Evolutionary conservation across 2,329 filamentous ascomycete species (phyloP).

Genomic region (Chalara sp.): DNA sequence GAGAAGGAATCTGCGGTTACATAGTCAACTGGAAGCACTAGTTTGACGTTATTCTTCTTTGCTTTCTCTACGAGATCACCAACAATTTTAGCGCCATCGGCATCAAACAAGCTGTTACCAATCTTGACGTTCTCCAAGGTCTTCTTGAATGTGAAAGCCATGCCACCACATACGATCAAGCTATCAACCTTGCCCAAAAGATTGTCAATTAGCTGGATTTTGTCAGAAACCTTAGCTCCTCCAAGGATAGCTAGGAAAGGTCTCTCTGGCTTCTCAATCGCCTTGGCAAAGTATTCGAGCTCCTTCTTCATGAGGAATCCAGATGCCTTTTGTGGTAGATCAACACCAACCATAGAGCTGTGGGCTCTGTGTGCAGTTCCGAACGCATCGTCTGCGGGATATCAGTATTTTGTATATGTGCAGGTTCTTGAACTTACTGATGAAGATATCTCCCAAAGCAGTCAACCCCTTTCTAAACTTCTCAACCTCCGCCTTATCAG

Average conservation of each 20-base stretch:
- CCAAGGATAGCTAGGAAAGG: constrained; percentile 98
- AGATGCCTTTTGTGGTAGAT: constrained; percentile 92
- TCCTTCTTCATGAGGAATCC: constrained; percentile 99
- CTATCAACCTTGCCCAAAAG: constrained; percentile 96
- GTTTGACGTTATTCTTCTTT: constrained; percentile 90
- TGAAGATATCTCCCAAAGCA: constrained; percentile 87
- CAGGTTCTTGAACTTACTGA: constrained; percentile 61
- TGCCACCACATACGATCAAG: constrained; percentile 92
- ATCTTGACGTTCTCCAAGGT: constrained; percentile 87
- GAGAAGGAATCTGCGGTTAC: constrained; percentile 93
- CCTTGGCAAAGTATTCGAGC: constrained; percentile 98
- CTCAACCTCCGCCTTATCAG: constrained; percentile 85
- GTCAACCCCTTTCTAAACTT: constrained; percentile 95
- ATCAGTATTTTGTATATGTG: constrained; percentile 9
- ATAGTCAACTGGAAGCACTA: constrained; percentile 92
- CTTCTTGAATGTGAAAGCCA: constrained; percentile 99
- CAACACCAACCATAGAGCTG: constrained; percentile 97
- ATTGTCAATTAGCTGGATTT: constrained; percentile 99
- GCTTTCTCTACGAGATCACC: constrained; percentile 86
- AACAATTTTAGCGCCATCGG: constrained; percentile 89
- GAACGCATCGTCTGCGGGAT: constrained; percentile 78
- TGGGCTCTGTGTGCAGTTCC: constrained; percentile 97
- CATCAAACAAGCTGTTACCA: constrained; percentile 86
- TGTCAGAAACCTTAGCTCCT: constrained; percentile 97
- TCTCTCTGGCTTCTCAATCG: constrained; percentile 84